Evolutionary conservation across 306 rosid species (phyloP).

Genomic region (Glycyrrhiza uralensis): DNA sequence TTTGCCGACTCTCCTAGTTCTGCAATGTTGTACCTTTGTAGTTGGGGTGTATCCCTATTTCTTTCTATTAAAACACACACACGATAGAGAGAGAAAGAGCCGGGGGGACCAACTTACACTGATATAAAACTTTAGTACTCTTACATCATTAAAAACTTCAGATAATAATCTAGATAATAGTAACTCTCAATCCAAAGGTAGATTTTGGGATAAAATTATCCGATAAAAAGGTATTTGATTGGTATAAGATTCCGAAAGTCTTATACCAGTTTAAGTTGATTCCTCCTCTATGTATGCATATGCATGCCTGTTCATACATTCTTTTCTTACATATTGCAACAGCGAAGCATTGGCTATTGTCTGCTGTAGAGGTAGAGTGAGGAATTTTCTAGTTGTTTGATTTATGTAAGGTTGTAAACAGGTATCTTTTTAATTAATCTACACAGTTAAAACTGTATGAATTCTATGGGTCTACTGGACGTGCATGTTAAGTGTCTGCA

Average conservation of each 20-base stretch:
- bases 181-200: not conserved
- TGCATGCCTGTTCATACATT: not conserved
- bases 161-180: not conserved
- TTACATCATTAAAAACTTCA: not conserved
- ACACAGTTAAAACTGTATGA: not conserved
- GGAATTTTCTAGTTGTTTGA: not conserved
- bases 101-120: not conserved
- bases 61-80: too few relatives aligned
- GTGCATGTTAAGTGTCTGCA: not conserved
- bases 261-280: not conserved
- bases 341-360: conserved; percentile 20
- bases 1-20: not conserved
- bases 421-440: not conserved
- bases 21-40: not conserved
- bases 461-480: not conserved
- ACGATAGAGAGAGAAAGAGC: too few relatives aligned
- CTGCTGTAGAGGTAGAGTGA: not conserved
- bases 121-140: not conserved
- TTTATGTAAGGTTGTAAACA: not conserved
- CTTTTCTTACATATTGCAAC: not conserved
- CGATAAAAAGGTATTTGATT: not conserved
- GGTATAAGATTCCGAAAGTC: not conserved
- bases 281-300: too few relatives aligned
- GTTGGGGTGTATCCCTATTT: not conserved
- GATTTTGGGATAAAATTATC: not conserved